Evolutionary conservation across 441 rosid species (phyloP), one percentile per base, ranked within the genome.

Genomic region (Adansonia rubrostipa): DNA sequence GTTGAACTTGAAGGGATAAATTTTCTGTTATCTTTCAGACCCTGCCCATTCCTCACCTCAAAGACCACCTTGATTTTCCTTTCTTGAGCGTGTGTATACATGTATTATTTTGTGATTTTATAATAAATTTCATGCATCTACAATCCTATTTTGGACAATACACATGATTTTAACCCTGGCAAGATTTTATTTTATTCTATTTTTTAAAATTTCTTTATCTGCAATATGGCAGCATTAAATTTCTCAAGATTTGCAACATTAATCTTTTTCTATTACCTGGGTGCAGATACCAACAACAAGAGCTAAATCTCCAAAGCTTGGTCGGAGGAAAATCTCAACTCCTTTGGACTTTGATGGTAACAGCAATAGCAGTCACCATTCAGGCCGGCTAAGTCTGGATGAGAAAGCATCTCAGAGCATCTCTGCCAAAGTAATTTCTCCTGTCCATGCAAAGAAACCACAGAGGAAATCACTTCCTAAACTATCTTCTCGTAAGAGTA

Each of bases 221-320:
- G 60, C 60, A 3, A 44, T 20, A 24, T 44, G 67, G 56, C 5
- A 2, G 36, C 54, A 3, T n/a, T 72, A 36, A 56, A 40, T 50
- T 45, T 62, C 56, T 63, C 24, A 51, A 0, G 9, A 28, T 15
- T 51, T 28, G 42, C 68, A 20, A 15, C 33, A 22, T 56, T 40
- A 2, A 40, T 73, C 28, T n/a, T 48, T 82, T 36, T 65, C 63
- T n/a, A 44, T 79, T 81, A 63, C 69, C 70, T 77, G 69, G 77
- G 74, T 75, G 86, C 86, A 97, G 99, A 91, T 97, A 84, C 99
- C 98, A n/a, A 75, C 97, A 63, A 96, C 99, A 54, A 89, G 98
- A 84, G 89, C 99, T n/a, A 97, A 92, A 88, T 97, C 99, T 82
- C 99, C 99, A n/a, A 97, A 94, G 81, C 91, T 97, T 47, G 99